These are phyloP conservation scores for Cyclaneusma minus DNA, from an alignment of 2,329 filamentous ascomycete genomes.

Conservation along the genomic window DNA sequence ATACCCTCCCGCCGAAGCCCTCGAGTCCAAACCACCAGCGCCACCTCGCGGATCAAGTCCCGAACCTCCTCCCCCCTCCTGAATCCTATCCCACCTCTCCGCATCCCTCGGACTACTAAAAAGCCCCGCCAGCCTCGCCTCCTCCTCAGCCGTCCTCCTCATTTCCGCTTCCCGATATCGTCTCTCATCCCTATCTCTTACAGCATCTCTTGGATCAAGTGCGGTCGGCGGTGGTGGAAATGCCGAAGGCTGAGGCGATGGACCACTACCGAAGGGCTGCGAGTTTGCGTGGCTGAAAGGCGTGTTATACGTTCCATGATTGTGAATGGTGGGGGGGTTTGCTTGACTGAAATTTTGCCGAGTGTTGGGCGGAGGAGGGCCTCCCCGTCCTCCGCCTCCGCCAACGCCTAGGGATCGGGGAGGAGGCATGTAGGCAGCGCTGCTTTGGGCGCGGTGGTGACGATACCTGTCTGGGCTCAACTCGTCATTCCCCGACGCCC, in stretches of 20 bases:
- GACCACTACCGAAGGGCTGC: background rate
- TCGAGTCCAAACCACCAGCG: too few relatives aligned
- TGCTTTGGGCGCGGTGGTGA: constrained; percentile 8
- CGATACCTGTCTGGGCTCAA: constrained; percentile 2
- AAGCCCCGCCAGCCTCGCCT: background rate
- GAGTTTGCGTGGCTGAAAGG: background rate
- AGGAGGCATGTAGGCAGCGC: constrained; percentile 1
- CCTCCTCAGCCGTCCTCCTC: background rate
- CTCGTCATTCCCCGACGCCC: background rate
- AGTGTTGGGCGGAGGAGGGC: background rate
- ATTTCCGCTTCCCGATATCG: background rate
- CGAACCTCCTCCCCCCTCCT: background rate
- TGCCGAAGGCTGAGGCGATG: background rate
- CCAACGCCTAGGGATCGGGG: too few relatives aligned
- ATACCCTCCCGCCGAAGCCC: background rate
- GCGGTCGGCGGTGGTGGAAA: background rate
- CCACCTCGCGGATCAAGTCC: too few relatives aligned
- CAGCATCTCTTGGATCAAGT: background rate
- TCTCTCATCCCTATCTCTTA: constrained; percentile 1
- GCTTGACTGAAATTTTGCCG: constrained; percentile 1
- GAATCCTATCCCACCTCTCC: constrained; percentile 1
- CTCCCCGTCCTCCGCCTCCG: background rate
- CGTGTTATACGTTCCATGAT: background rate
- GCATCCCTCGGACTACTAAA: constrained; percentile 2
- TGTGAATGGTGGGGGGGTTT: background rate